Conservation (phyloP, 495 filamentous ascomycete species). For the Neurospora pannonica region DNA sequence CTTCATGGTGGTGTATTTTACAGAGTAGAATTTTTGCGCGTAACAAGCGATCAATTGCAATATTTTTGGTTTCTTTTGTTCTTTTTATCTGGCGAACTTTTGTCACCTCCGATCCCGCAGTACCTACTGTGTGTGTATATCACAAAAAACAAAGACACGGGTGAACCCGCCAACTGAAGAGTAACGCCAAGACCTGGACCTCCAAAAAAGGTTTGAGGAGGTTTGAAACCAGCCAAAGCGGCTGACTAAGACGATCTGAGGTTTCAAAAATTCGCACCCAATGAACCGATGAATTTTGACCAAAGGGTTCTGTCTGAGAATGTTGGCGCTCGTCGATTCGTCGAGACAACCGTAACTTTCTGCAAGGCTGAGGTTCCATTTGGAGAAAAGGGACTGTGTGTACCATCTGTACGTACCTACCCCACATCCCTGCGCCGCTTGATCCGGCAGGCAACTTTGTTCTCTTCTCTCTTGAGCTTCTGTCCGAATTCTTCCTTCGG, state of each 20-base stretch:
- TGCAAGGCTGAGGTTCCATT: not conserved
- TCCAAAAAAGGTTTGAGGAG: not conserved
- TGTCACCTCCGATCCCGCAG: not conserved
- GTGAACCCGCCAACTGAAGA: not conserved
- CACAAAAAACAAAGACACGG: not conserved
- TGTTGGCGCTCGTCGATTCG: not conserved
- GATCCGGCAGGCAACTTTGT: not conserved
- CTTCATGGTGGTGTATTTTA: constrained; percentile 89
- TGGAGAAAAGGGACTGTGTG: not conserved
- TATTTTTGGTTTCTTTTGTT: not conserved
- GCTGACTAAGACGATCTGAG: not conserved
- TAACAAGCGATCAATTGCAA: constrained; percentile 5
- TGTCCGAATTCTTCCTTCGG: not conserved
- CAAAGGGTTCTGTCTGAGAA: not conserved
- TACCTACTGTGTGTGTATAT: not conserved
- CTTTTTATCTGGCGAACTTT: not conserved
- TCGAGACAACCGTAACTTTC: not conserved
- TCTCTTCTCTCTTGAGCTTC: not conserved
- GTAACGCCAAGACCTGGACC: not conserved
- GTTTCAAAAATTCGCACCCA: not conserved
- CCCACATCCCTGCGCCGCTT: not conserved
- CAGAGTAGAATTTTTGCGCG: constrained; percentile 33
- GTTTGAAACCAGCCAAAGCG: not conserved
- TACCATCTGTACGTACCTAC: not conserved
- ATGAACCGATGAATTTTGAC: not conserved